Base-by-base conservation (phyloP, 1,139 yeast genomes). In the Meyerozyma smithsonii region DNA sequence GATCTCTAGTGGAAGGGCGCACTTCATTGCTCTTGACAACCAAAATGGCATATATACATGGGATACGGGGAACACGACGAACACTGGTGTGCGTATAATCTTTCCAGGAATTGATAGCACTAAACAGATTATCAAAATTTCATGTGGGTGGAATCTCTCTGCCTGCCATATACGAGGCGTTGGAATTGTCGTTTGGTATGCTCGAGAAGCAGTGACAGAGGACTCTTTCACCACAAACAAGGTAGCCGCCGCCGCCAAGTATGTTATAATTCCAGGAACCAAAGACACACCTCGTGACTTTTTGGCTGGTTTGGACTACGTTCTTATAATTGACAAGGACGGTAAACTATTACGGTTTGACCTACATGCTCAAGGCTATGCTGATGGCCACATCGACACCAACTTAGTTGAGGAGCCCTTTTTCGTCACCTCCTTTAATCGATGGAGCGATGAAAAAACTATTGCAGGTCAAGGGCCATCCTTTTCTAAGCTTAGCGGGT, bases 111-210 rank as follows among this genome's bases (percentile, higher is more conserved):
- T 52, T 8, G 30, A 41, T 7, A 35, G 36, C 2, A 21, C 34
- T 10, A 32, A 36, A 10, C 21, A 36, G 6, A 64, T 79, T 4
- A 47, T 64, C 34, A 78, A 74, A 50, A 71, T 81, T 8, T 67
- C 70, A 16, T 83, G 88, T 20, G 95, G 94, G 0, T 85, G 94
- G 94, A 72, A 76, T 42, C 61, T 74, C 16, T 75, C 79, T 38
- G 77, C 79, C 24, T 77, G 78, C 23, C 67, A 70, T 38, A 61
- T 80, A 2, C 64, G 64, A 18, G 65, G 63, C 5, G 60, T 74
- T 30, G 90, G 90, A 0, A 56, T 85, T 32, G 68, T 79, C 0
- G 70, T 78, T 12, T 84, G 92, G 92, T 71, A 64, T 36, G 52
- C 64, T 2, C 64, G 87, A 41, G 61, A 57, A 1, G 50, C 69